Percentiles rank a stretch among this genome's conserved stretches.
These are phyloP conservation scores for Xenosphaeropsis pyriputrescens DNA, from an alignment of 2,329 filamentous ascomycete genomes.

Conservation along the genomic window DNA sequence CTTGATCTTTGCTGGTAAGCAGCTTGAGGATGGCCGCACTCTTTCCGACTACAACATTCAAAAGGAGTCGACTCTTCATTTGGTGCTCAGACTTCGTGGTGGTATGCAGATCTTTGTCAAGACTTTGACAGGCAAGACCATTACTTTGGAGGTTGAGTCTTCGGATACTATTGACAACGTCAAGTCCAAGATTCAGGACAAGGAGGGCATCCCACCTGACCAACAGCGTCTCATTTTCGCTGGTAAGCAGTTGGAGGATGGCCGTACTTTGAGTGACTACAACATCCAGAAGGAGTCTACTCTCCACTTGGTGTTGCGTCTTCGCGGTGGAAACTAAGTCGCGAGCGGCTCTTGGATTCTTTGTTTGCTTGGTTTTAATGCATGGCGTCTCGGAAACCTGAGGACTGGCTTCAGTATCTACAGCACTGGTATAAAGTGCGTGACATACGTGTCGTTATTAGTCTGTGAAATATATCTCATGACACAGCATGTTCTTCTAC, in stretches of 20 bases:
- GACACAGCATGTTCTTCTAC: too few relatives aligned
- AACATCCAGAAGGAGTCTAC: slow-evolving; percentile 75
- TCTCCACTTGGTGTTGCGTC: slow-evolving; percentile 54
- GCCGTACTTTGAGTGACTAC: slow-evolving; percentile 65
- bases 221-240: slow-evolving; percentile 58
- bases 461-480: too few relatives aligned
- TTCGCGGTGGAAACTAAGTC: slow-evolving; percentile 46
- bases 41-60: slow-evolving; percentile 86
- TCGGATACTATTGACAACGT: slow-evolving; percentile 59
- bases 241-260: slow-evolving; percentile 60
- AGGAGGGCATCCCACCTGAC: slow-evolving; percentile 56
- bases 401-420: slow-evolving; percentile 1
- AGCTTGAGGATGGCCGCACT: slow-evolving; percentile 62
- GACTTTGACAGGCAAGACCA: slow-evolving; percentile 56
- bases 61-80: slow-evolving; percentile 58
- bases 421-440: too few relatives aligned
- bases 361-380: slow-evolving; percentile 23
- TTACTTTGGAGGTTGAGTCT: slow-evolving; percentile 53
- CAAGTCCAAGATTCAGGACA: slow-evolving; percentile 59
- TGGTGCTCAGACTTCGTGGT: slow-evolving; percentile 58
- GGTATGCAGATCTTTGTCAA: slow-evolving; percentile 65
- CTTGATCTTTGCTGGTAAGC: slow-evolving; percentile 57
- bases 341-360: slow-evolving; percentile 4
- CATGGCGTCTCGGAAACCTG: slow-evolving; percentile 13
- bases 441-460: too few relatives aligned